A percentile compares a stretch with the other conserved stretches of the same genome.
These are phyloP conservation scores for Asterophora parasitica DNA, from an alignment of 768 basidiomycete species.

Conservation along the genomic window DNA sequence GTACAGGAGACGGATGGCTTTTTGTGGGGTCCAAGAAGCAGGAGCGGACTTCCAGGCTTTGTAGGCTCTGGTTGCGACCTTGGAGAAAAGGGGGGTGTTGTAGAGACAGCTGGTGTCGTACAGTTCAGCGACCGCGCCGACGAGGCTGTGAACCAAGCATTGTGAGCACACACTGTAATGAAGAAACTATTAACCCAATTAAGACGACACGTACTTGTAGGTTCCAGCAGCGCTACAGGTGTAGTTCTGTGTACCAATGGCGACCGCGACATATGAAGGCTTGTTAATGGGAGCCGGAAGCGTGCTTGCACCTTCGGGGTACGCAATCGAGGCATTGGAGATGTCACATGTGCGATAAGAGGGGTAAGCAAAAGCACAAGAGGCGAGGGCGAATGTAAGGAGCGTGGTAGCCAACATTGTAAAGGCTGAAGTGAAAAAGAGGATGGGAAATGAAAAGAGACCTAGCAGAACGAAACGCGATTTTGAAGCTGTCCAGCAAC, in stretches of 20 bases:
- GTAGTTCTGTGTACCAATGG: conserved; percentile 52
- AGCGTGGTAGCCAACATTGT: conserved; percentile 22
- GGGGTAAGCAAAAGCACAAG: conserved; percentile 15
- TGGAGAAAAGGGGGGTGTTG: conserved; percentile 18
- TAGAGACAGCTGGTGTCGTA: conserved; percentile 52
- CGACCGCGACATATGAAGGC: conserved; percentile 38
- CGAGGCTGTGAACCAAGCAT: conserved; percentile 28
- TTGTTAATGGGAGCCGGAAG: conserved; percentile 31
- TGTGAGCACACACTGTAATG: too few species aligned
- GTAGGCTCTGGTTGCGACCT: conserved; percentile 26
- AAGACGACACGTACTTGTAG: conserved; percentile 34
- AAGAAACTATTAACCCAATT: too few species aligned
- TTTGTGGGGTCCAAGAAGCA: conserved; percentile 3
- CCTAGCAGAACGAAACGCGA: too few species aligned
- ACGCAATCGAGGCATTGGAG: conserved; percentile 20
- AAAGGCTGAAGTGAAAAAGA: background rate
- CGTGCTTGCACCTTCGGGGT: conserved; percentile 26
- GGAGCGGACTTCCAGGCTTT: conserved; percentile 22
- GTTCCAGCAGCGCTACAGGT: conserved; percentile 40
- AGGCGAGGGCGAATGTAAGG: conserved; percentile 19
- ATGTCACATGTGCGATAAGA: conserved; percentile 19
- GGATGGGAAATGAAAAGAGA: background rate
- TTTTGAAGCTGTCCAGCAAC: too few species aligned
- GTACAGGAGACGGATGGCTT: conserved; percentile 12
- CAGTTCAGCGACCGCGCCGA: conserved; percentile 47